Conservation (phyloP, 345 rosid species). For the Excoecaria agallocha region DNA sequence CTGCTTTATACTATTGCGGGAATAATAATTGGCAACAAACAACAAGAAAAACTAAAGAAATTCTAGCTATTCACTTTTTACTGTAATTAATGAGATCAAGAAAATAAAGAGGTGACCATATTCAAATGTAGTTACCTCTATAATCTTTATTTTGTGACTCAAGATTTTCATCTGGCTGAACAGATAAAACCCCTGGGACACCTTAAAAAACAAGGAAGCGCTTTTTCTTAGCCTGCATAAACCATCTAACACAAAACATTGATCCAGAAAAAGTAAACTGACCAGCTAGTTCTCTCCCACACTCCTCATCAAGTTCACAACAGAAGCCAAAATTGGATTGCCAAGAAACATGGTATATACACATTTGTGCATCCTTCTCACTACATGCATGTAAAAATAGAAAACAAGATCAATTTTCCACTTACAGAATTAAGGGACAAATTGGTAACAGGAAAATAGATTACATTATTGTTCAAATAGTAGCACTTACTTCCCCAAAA, state of each 20-base stretch:
- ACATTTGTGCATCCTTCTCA: constrained; percentile 88
- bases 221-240: constrained; percentile 14
- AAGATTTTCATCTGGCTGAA: constrained; percentile 62
- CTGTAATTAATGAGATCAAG: neutral
- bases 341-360: constrained; percentile 90
- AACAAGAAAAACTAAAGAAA: neutral
- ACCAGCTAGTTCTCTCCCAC: constrained; percentile 73
- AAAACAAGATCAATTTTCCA: neutral
- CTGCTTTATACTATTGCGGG: neutral
- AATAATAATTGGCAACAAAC: neutral
- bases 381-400: constrained; percentile 32
- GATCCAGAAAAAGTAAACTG: constrained; percentile 18
- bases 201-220: constrained; percentile 40
- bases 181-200: constrained; percentile 83
- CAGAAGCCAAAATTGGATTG: constrained; percentile 69
- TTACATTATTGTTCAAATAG: neutral
- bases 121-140: constrained; percentile 42
- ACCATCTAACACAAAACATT: constrained; percentile 12
- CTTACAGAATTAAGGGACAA: neutral
- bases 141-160: constrained; percentile 67
- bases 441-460: neutral
- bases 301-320: constrained; percentile 75
- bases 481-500: constrained; percentile 65
- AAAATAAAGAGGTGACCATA: neutral
- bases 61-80: neutral